Conservation (phyloP, 169 alveolate genomes). For the Plasmodium vinckei region DNA sequence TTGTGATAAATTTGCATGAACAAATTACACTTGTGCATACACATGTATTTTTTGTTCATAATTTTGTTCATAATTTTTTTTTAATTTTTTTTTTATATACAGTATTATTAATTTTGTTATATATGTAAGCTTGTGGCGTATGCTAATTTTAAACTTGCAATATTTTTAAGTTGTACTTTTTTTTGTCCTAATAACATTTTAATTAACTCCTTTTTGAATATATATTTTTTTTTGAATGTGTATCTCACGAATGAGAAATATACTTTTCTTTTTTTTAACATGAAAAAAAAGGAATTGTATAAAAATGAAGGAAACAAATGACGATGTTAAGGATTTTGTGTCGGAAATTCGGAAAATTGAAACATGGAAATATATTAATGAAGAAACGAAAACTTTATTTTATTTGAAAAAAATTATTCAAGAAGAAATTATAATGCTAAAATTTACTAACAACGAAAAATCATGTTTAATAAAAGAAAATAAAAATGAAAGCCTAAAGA, state of each 20-base stretch:
- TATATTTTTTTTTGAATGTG: too few species aligned
- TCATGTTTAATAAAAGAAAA: not conserved
- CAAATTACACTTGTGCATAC: not conserved
- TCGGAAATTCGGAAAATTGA: slow-evolving; percentile 29
- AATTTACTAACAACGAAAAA: slow-evolving; percentile 1
- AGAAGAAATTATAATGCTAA: slow-evolving; percentile 36
- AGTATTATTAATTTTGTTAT: too few species aligned
- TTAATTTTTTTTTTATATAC: too few species aligned
- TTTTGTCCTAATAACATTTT: too few species aligned
- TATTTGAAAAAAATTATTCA: slow-evolving; percentile 48
- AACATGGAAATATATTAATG: slow-evolving; percentile 53
- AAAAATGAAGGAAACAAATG: slow-evolving; percentile 20
- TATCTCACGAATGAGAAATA: too few species aligned
- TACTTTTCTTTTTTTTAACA: too few species aligned
- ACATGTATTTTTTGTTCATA: not conserved
- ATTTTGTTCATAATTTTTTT: not conserved
- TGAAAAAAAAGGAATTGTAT: too few species aligned
- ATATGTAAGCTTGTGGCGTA: too few species aligned
- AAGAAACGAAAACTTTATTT: slow-evolving; percentile 18
- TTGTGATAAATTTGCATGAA: not conserved
- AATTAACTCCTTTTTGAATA: too few species aligned
- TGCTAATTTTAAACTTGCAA: too few species aligned
- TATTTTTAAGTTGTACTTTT: too few species aligned
- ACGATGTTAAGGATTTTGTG: slow-evolving; percentile 19
- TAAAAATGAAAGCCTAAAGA: not conserved